Base-by-base conservation (phyloP, 2,329 filamentous ascomycete genomes). In the Fusarium ambrosium region DNA sequence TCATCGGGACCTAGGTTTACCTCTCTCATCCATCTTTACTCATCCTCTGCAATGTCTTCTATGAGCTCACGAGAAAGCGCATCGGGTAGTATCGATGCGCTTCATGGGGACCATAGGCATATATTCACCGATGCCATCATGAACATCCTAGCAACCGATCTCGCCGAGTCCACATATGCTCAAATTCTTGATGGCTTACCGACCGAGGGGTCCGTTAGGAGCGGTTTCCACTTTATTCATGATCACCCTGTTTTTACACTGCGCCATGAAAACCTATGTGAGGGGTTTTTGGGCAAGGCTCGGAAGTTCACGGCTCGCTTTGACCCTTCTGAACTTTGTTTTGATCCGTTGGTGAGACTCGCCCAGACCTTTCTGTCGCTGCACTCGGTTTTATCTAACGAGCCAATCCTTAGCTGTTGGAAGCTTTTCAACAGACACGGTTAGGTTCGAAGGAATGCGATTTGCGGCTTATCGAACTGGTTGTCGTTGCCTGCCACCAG, bases 121-220 rank as follows among this genome's bases (percentile, higher is more conserved):
- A 2, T 9, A 0, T 2, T 72, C 1, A n/a, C 60, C 1, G 14
- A 34, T 27, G 70, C 70, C 1, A 24, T 72, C 2, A n/a, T 3
- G 0, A 72, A 72, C 1, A 20, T 72, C 0, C 1, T 72, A 0
- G n/a, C 29, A 4, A 72, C 65, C 1, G 43, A 75, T 10, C n/a
- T 36, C 6, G 55, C 72, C 6, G 69, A 72, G 7, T 45, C 10
- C 0, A 32, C 59, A 6, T 70, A 60, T 7, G 69, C 69, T 3
- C 62, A 75, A 6, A 70, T 75, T 2, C 39, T 75, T 0, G 73
- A 75, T 13, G 72, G 73, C 2, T 36, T 75, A 5, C 73, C 72
- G 0, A 70, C 22, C 2, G 34, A 56, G 39, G 9, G 39, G 3
- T 51, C 63, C 2, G 2, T 48, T 0, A 32, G 3, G 9, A 61